Conservation (phyloP, 345 rosid genomes). For the Syzygium jambos region DNA sequence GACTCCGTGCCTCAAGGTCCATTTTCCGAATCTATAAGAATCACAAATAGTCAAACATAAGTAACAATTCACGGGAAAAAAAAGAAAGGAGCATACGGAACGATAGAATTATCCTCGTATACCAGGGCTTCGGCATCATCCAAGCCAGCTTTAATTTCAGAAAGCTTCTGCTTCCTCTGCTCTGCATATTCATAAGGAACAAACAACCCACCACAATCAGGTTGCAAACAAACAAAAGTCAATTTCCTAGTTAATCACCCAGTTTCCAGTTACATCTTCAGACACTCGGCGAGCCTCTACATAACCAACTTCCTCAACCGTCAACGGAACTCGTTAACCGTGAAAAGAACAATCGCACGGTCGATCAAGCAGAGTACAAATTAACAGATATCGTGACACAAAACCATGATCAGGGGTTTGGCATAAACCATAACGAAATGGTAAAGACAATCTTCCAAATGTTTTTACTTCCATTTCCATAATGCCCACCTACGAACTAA, state of each 20-base stretch:
- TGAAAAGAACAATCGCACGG: background rate
- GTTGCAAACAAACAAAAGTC: background rate
- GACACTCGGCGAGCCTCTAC: background rate
- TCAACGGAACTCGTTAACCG: background rate
- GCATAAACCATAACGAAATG: background rate
- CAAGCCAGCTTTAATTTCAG: constrained; percentile 34
- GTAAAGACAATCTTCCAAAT: background rate
- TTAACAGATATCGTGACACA: background rate
- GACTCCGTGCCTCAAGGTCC: constrained; percentile 53
- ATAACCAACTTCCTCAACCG: background rate
- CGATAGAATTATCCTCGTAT: background rate
- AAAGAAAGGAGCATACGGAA: background rate
- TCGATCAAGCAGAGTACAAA: background rate
- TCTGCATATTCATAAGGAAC: constrained; percentile 13
- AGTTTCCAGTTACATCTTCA: background rate
- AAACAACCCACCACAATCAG: background rate
- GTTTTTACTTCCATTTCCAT: background rate
- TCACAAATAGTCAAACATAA: background rate
- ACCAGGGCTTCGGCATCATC: constrained; percentile 55
- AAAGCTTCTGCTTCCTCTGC: constrained; percentile 41
- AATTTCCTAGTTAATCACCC: background rate
- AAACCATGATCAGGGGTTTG: background rate
- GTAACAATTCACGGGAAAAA: background rate
- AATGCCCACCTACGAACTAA: background rate
- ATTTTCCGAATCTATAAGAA: constrained; percentile 38